Evolutionary conservation across 257 asterid species (phyloP).

Genomic region (Solanum pennellii): DNA sequence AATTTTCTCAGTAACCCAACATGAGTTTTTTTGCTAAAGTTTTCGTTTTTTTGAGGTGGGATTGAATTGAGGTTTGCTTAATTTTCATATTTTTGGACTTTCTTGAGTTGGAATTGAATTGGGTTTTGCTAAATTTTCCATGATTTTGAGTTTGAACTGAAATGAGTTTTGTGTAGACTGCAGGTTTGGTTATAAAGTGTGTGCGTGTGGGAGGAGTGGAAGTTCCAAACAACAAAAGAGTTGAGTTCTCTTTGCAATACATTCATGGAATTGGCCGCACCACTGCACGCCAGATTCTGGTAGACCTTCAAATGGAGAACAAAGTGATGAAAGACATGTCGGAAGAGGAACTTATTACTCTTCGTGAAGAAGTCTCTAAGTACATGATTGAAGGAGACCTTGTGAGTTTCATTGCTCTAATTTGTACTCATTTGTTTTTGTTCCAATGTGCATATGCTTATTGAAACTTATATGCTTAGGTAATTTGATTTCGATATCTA

Average conservation of each 20-base stretch:
- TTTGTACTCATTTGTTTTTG: neutral
- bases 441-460: neutral
- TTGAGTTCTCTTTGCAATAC: slow-evolving; percentile 85
- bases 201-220: slow-evolving; percentile 99
- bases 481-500: neutral
- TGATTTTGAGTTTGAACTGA: neutral
- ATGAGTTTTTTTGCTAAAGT: neutral
- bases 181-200: slow-evolving; percentile 64
- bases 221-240: slow-evolving; percentile 88
- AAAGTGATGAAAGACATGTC: slow-evolving; percentile 72
- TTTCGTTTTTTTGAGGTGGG: neutral
- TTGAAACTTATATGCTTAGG: neutral
- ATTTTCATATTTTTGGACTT: neutral
- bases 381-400: slow-evolving; percentile 96
- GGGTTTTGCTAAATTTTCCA: neutral
- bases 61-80: neutral
- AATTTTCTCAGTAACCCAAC: neutral
- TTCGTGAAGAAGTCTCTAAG: slow-evolving; percentile 90
- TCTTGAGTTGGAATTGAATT: neutral
- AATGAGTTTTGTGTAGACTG: slow-evolving; percentile 28
- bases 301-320: slow-evolving; percentile 64
- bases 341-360: slow-evolving; percentile 78
- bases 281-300: slow-evolving; percentile 46
- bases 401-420: slow-evolving; percentile 23
- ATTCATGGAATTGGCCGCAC: slow-evolving; percentile 95